Percentiles rank a stretch among this genome's conserved stretches.
Conservation (phyloP, 192 early-diverging fungal genomes). For the Phlyctochytrium bullatum region DNA sequence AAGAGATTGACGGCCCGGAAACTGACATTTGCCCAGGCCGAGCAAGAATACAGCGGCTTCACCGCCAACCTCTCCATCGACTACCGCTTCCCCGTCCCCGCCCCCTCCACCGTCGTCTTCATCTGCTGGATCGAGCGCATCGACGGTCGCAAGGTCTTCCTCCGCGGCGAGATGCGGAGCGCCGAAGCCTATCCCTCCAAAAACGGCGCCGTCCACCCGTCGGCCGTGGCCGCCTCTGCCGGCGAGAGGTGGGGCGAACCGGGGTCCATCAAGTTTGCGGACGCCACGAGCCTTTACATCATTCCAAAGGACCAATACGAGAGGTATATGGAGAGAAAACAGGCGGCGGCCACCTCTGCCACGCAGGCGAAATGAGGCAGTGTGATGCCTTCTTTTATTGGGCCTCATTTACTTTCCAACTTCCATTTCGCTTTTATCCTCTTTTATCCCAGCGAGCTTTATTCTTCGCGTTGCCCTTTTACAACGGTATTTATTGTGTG, state of each 20-base stretch:
- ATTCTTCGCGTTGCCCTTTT: no score
- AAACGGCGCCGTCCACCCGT: background rate
- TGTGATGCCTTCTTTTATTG: no score
- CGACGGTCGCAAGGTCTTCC: conserved; percentile 23
- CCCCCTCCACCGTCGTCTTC: conserved; percentile 8
- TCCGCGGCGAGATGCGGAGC: conserved; percentile 11
- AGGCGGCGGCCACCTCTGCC: no score
- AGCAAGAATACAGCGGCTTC: conserved; percentile 9
- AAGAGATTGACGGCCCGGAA: no score
- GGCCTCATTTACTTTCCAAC: no score
- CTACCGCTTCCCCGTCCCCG: conserved; percentile 18
- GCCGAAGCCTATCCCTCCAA: background rate
- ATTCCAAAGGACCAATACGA: conserved; percentile 5
- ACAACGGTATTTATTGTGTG: no score
- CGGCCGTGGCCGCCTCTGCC: background rate
- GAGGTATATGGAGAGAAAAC: background rate
- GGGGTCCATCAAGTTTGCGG: conserved; percentile 10
- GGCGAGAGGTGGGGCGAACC: conserved; percentile 11
- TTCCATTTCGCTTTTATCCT: no score
- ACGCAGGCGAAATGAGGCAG: no score
- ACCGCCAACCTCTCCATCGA: conserved; percentile 26
- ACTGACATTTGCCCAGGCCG: background rate
- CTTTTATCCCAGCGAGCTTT: no score
- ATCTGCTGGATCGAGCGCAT: conserved; percentile 18
- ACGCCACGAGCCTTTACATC: conserved; percentile 19